phyloP scores from a whole-genome alignment of 306 rosid genomes.

The Fragaria ananassa region DNA sequence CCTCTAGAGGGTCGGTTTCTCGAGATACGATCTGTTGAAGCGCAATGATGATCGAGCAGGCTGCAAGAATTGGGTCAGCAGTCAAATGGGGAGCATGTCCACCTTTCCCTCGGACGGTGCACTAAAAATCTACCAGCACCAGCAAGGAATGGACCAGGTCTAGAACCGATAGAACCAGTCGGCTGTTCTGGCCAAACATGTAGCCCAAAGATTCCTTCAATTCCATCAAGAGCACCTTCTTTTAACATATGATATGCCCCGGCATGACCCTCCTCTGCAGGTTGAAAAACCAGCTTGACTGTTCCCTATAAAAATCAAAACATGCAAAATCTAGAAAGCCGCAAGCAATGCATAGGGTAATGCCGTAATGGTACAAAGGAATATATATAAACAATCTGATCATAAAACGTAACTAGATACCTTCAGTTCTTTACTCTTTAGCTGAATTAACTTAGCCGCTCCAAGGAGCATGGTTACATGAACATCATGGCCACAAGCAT shows the following conservation, averaged over 20 bases:
- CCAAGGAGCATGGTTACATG: slow-evolving; percentile 65
- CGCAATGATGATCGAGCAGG: slow-evolving; percentile 36
- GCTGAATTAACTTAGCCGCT: slow-evolving; percentile 58
- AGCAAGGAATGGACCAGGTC: slow-evolving; percentile 50
- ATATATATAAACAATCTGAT: not conserved
- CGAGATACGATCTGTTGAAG: slow-evolving; percentile 57
- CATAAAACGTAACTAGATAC: slow-evolving; percentile 9
- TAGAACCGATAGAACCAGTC: slow-evolving; percentile 41
- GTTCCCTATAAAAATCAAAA: slow-evolving; percentile 39
- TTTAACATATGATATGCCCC: slow-evolving; percentile 53
- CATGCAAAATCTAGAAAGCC: not conserved
- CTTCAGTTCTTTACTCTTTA: slow-evolving; percentile 36
- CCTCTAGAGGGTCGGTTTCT: slow-evolving; percentile 53
- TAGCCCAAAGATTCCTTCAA: slow-evolving; percentile 48
- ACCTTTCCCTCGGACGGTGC: slow-evolving; percentile 34
- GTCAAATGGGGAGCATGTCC: slow-evolving; percentile 45
- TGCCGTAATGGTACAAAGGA: not conserved
- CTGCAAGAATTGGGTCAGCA: slow-evolving; percentile 46
- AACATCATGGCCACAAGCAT: slow-evolving; percentile 63
- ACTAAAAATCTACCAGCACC: slow-evolving; percentile 42
- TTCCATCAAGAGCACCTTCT: slow-evolving; percentile 48
- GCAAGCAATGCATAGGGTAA: not conserved
- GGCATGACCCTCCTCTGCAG: slow-evolving; percentile 51
- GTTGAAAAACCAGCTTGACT: slow-evolving; percentile 63
- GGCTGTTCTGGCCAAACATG: slow-evolving; percentile 36